Percentiles rank a stretch among this genome's conserved stretches.
Evolutionary conservation across 1,139 yeast genomes (phyloP).

Genomic region (Yarrowia galli): DNA sequence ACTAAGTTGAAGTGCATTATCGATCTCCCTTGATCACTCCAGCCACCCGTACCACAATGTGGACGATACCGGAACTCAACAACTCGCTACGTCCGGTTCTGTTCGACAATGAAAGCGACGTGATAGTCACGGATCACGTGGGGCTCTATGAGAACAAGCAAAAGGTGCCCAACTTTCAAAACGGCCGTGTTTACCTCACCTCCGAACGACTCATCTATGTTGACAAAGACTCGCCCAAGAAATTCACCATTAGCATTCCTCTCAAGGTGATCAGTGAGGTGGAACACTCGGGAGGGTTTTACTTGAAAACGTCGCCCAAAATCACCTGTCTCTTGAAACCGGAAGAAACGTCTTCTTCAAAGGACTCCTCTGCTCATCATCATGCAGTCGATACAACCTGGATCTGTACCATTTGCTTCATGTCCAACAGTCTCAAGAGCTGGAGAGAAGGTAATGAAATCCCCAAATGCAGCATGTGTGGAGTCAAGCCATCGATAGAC

Average conservation of each 20-base stretch:
- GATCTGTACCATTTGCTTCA: slow-evolving; percentile 87
- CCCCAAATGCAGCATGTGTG: slow-evolving; percentile 80
- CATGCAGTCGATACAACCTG: slow-evolving; percentile 54
- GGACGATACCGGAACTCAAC: slow-evolving; percentile 24
- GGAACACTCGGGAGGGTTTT: slow-evolving; percentile 57
- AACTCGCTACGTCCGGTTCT: slow-evolving; percentile 21
- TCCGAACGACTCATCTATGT: slow-evolving; percentile 75
- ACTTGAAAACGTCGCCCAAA: slow-evolving; percentile 77
- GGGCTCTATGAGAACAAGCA: slow-evolving; percentile 76
- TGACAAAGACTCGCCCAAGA: slow-evolving; percentile 58
- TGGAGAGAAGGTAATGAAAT: slow-evolving; percentile 49
- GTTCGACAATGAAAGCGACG: slow-evolving; percentile 41
- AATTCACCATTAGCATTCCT: slow-evolving; percentile 59
- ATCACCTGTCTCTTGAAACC: slow-evolving; percentile 56
- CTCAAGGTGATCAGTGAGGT: slow-evolving; percentile 56
- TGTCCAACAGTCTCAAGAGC: slow-evolving; percentile 59
- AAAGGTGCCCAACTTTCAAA: slow-evolving; percentile 69
- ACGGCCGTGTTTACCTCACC: slow-evolving; percentile 82
- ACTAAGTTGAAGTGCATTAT: slow-evolving; percentile 6
- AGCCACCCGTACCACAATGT: slow-evolving; percentile 11
- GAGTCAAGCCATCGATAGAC: slow-evolving; percentile 60
- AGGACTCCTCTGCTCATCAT: neutral
- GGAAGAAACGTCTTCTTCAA: slow-evolving; percentile 27
- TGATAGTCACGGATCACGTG: slow-evolving; percentile 61
- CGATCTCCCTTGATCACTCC: too few species aligned